Base-by-base conservation (phyloP, 1,284 basidiomycete species). In the Trichosporon coremiiforme region DNA sequence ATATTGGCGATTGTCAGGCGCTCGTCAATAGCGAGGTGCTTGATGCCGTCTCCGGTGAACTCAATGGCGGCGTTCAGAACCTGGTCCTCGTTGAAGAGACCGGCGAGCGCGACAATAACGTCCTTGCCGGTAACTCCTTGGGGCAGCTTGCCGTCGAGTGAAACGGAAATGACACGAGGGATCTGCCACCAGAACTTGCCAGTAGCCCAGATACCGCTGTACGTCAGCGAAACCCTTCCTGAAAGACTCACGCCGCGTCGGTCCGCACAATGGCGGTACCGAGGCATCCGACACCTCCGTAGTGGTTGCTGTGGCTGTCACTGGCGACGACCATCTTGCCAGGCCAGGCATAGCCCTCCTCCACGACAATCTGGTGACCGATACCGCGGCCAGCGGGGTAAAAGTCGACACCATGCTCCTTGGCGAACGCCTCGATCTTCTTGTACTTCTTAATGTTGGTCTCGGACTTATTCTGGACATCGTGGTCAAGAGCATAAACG, bases 101-200 rank as follows among this genome's bases (percentile, higher is more conserved):
- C 95, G 72, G 96, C 98, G 4, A 99, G 88, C 0, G 96, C 96
- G 12, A 99, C 93, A 71, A 99, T 99, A 60, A 99, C 93, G 78
- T 99, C 96, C 84, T 99, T 99, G 45, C 97, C 97, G 0, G 94
- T 97, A 0, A 98, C 96, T 8, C 97, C 97, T 0, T 90, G 88
- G 0, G 91, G 87, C 0, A 98, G 87, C 72, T 86, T 85, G 13
- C 96, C 96, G 71, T 87, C 89, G 55, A 99, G 86, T 79, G 98
- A 94, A 70, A 99, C 96, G 73, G 94, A 94, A 82, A 99, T 89
- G 87, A 98, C 95, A 9, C 94, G 89, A 6, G 96, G 96, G 31
- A 99, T 92, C 85, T 99, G 96, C 97, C 96, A 99, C 96, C 96
- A 99, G 4, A 97, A 99, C 84, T 94, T 94, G 55, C 96, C 94